These are phyloP conservation scores for Metschnikowia lochheadii DNA, from an alignment of 805 yeast genomes.

Conservation along the genomic window DNA sequence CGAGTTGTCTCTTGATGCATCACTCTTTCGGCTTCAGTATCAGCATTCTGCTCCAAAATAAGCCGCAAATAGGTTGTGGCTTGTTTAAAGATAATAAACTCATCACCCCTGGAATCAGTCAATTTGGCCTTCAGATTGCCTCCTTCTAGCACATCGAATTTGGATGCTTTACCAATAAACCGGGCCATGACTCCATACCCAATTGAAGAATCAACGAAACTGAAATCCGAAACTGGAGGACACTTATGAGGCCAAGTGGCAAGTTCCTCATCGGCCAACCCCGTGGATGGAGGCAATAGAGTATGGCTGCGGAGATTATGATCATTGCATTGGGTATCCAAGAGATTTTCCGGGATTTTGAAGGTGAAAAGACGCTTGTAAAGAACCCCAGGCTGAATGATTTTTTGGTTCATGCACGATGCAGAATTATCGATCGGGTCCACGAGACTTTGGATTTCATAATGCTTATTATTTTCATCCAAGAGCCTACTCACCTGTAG, in stretches of 20 bases:
- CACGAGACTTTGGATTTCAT: background rate
- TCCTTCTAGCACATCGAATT: slow-evolving; percentile 26
- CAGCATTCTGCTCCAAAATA: slow-evolving; percentile 19
- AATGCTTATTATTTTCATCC: slow-evolving; percentile 16
- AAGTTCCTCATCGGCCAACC: slow-evolving; percentile 21
- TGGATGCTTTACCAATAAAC: slow-evolving; percentile 38
- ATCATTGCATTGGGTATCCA: slow-evolving; percentile 36
- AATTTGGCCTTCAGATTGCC: slow-evolving; percentile 32
- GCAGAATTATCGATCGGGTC: slow-evolving; percentile 28
- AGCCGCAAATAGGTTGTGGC: slow-evolving; percentile 23
- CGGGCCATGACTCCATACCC: slow-evolving; percentile 37
- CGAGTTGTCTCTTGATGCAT: slow-evolving; percentile 11
- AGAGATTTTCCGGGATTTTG: slow-evolving; percentile 32
- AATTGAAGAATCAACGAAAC: slow-evolving; percentile 30
- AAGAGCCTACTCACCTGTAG: slow-evolving; percentile 31
- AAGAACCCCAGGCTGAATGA: slow-evolving; percentile 18
- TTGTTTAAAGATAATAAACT: slow-evolving; percentile 37
- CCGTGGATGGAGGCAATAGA: slow-evolving; percentile 35
- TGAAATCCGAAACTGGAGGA: slow-evolving; percentile 25
- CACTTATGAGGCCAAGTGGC: background rate
- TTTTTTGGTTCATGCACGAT: slow-evolving; percentile 17
- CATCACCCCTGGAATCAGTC: slow-evolving; percentile 35
- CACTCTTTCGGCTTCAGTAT: slow-evolving; percentile 15
- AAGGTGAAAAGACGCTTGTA: slow-evolving; percentile 42
- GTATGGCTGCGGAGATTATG: slow-evolving; percentile 30